Percentiles rank a stretch among this genome's conserved stretches.
phyloP scores from a whole-genome alignment of 2,329 filamentous ascomycete genomes.

The Colletotrichum sp. region DNA sequence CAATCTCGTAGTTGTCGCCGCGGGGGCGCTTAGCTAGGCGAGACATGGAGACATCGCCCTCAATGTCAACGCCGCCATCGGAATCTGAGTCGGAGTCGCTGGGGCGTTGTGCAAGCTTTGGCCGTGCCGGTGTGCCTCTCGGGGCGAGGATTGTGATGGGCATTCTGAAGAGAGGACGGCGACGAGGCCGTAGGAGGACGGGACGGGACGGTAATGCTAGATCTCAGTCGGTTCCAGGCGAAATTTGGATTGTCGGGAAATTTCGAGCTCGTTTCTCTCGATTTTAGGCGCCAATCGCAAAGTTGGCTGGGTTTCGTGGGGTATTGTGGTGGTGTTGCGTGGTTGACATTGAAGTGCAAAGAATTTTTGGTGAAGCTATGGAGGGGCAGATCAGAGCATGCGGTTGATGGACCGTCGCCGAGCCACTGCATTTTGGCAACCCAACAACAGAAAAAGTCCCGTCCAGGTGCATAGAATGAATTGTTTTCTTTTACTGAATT shows the following conservation, averaged over 20 bases:
- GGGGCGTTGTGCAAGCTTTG: conserved; percentile 21
- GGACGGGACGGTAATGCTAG: background rate
- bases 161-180: conserved; percentile 32
- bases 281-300: background rate
- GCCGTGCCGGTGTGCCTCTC: conserved; percentile 32
- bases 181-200: background rate
- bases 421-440: background rate
- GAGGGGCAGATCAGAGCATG: conserved; percentile 15
- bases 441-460: background rate
- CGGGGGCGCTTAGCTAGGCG: conserved; percentile 42
- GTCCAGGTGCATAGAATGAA: background rate
- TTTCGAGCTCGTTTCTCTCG: background rate
- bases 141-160: conserved; percentile 54
- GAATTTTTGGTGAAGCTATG: conserved; percentile 21
- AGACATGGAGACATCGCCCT: conserved; percentile 49
- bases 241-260: background rate
- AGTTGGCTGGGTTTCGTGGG: background rate
- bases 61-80: conserved; percentile 49
- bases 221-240: background rate
- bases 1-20: conserved; percentile 57
- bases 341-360: conserved; percentile 7
- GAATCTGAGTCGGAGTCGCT: conserved; percentile 49
- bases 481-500: background rate
- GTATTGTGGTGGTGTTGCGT: background rate
- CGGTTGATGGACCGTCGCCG: background rate